These are phyloP conservation scores for Dissophora ornata DNA, from an alignment of 192 early-diverging fungal genomes.

Conservation along the genomic window DNA sequence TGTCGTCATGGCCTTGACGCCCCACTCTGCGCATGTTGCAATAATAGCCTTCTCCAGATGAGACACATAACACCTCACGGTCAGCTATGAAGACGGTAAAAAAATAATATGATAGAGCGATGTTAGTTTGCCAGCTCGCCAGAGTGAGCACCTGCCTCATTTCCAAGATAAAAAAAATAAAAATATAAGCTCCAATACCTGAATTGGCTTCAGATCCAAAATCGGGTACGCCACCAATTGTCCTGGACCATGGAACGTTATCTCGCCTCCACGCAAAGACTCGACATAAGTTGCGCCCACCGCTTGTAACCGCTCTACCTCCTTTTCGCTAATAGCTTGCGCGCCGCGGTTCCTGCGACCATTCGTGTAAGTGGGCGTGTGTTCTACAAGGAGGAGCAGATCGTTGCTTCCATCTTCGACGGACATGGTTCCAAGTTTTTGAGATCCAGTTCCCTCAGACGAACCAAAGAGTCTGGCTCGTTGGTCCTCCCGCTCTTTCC, in stretches of 20 bases:
- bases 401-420: conserved; percentile 53
- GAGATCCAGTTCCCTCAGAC: too few species aligned
- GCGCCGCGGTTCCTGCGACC: conserved; percentile 83
- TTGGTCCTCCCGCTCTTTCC: conserved; percentile 25
- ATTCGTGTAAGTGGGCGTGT: conserved; percentile 92
- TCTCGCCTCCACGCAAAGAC: conserved; percentile 90
- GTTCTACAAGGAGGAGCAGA: conserved; percentile 79
- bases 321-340: conserved; percentile 51
- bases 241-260: conserved; percentile 97
- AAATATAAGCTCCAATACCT: too few species aligned
- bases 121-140: too few species aligned
- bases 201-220: conserved; percentile 76
- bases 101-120: too few species aligned
- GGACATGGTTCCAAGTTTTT: not conserved
- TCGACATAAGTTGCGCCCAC: conserved; percentile 82
- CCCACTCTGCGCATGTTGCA: conserved; percentile 72
- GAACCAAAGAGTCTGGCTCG: not conserved
- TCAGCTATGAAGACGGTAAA: conserved; percentile 59
- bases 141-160: too few species aligned
- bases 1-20: conserved; percentile 71
- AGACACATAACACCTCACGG: conserved; percentile 82
- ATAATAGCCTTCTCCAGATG: conserved; percentile 83
- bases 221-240: conserved; percentile 97
- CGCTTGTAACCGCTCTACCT: conserved; percentile 60
- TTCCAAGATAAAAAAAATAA: too few species aligned